Base-by-base conservation (phyloP, 768 basidiomycete genomes). In the Tremella mesenterica region DNA sequence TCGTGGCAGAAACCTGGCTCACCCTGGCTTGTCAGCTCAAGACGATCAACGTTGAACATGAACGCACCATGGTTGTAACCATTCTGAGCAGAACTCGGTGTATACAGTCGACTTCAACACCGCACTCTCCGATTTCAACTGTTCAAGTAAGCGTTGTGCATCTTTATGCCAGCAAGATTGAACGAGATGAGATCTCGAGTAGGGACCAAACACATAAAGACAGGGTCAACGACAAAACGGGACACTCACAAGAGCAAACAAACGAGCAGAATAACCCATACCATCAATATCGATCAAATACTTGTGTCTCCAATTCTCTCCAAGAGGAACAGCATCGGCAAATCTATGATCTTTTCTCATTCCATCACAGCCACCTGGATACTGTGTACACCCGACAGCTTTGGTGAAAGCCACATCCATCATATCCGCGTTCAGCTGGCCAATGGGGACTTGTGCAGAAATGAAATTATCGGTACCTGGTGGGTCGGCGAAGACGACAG, bases 271-370 rank as follows among this genome's bases (percentile, higher is more conserved):
- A 73, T 96, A 97, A 18, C 87, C 85, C 86, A 91, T 92, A 14
- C 93, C 92, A 65, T 95, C 92, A 52, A 97, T 73, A 73, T 96
- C 92, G 57, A 92, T 74, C 30, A 93, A 78, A 66, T 92, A 89
- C 76, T 95, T 93, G 77, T 91, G 88, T 54, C 83, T 77, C 92
- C 92, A 97, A 65, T 90, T 85, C 51, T 83, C 79, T 5, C 88
- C 88, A 0, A 97, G 76, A 2, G 85, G 84, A 1, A 87, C 88
- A 1, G 85, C 77, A 48, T 86, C 81, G 10, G 79, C 81, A 60
- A 87, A 84, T 28, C 85, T 80, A 69, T 87, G 83, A 30, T 79
- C 76, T 54, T 76, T 72, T 58, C 80, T 75, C 63, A 95, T 75
- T 16, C 81, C 81, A 6, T 79, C 71, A 61, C 85, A 75, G 14